These are phyloP conservation scores for Russula foetens DNA, from an alignment of 768 basidiomycete genomes.

Conservation along the genomic window DNA sequence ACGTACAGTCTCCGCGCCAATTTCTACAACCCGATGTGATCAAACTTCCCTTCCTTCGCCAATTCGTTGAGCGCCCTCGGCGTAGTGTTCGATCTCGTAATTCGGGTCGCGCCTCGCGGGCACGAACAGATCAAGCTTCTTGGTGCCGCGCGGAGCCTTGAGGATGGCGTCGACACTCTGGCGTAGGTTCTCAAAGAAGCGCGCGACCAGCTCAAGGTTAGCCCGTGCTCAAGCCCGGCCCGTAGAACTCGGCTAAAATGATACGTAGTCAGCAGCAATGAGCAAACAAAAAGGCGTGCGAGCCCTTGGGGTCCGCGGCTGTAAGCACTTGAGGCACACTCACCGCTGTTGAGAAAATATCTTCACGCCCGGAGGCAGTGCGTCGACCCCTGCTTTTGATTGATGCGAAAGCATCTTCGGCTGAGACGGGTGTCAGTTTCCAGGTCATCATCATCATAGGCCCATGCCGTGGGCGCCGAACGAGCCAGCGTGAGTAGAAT, in stretches of 20 bases:
- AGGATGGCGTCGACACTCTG: slow-evolving; percentile 41
- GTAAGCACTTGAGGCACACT: no score
- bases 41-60: slow-evolving; percentile 47
- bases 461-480: slow-evolving; percentile 31
- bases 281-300: no score
- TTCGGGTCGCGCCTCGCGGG: slow-evolving; percentile 39
- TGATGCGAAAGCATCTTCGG: slow-evolving; percentile 53
- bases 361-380: slow-evolving; percentile 36
- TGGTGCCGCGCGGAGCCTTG: slow-evolving; percentile 39
- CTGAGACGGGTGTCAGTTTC: slow-evolving; percentile 38
- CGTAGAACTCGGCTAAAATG: slow-evolving; percentile 49
- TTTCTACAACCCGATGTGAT: slow-evolving; percentile 54
- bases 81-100: slow-evolving; percentile 38
- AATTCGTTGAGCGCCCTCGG: slow-evolving; percentile 37
- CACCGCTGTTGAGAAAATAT: slow-evolving; percentile 46
- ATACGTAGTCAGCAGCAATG: no score
- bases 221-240: slow-evolving; percentile 30
- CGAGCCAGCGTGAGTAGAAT: neutral
- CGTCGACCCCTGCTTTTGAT: slow-evolving; percentile 46
- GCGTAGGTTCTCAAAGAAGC: slow-evolving; percentile 44
- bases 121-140: slow-evolving; percentile 55
- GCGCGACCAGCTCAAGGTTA: slow-evolving; percentile 41
- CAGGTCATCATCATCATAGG: slow-evolving; percentile 55
- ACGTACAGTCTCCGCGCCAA: slow-evolving; percentile 38
- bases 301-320: no score